Base-by-base conservation (phyloP, 2,329 filamentous ascomycete species). In the Penicillium occitanis region DNA sequence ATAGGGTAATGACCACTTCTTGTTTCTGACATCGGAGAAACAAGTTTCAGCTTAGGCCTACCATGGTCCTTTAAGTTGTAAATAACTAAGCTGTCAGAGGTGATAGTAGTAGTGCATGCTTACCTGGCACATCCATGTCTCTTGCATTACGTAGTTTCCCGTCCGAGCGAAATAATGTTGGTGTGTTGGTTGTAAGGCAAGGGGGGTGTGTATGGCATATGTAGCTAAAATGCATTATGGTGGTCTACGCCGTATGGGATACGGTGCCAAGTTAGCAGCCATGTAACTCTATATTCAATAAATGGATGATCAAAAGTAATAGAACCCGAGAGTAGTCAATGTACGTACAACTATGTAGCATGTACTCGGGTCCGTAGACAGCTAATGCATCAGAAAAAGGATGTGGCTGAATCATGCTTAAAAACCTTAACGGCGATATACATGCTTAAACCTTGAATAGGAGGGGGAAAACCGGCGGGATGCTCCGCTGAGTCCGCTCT, bases 331-430 rank as follows among this genome's bases (percentile, higher is more conserved):
- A 33, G 8, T 19, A n/a, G 50, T 19, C 25, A n/a, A 33, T 53
- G 14, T 30, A 53, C 25, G 19, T 42, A 42, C 37, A 13, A 42
- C 37, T 42, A 42, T n/a, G 40, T 5, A 50, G n/a, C 3, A 17
- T 51, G 50, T 33, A 53, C 50, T 11, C 50, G 28, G 28, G 25
- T 53, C 50, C 25, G 48, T 33, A 30, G 7, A 22, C 33, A 57
- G 33, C 53, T 57, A 57, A 57, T 57, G 53, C 53, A 25, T 37
- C 33, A 57, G 35, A 46, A 48, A 35, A 58, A 58, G 35, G 62
- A 50, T 58, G 62, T 58, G 61, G 61, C 61, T 63, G 51, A 60
- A 58, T 64, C 62, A 64, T 64, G 51, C 62, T 64, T 64, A 64
- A 64, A 62, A 63, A 64, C 62, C 53, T 64, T 58, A 64, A 64